A percentile compares a stretch with the other conserved stretches of the same genome.
Evolutionary conservation across 208 protist species (phyloP).

Genomic region (Acanthamoeba triangularis): DNA sequence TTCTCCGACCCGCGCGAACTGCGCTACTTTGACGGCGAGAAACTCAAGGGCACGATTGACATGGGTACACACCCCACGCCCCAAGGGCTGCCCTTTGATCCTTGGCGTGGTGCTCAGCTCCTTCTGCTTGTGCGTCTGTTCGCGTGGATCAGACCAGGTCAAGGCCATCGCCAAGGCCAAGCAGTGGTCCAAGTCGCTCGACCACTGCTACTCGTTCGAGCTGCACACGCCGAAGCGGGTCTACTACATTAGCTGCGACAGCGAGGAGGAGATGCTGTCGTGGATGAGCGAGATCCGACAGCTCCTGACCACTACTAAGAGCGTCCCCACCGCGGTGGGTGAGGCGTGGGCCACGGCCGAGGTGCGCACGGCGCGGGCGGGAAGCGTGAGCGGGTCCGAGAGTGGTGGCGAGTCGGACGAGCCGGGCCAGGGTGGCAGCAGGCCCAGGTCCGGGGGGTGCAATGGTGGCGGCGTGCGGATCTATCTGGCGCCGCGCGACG

Average conservation of each 20-base stretch:
- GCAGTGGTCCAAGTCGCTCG: constrained; percentile 19
- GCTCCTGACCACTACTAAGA: background rate
- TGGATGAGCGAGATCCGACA: constrained; percentile 46
- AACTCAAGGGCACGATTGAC: constrained; percentile 35
- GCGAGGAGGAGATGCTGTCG: constrained; percentile 56
- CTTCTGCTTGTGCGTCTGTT: background rate
- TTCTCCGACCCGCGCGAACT: background rate
- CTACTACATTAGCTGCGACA: constrained; percentile 66
- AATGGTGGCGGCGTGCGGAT: background rate
- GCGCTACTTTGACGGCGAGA: constrained; percentile 37
- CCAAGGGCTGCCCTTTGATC: too few relatives aligned
- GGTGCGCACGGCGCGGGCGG: background rate
- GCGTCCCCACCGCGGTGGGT: background rate
- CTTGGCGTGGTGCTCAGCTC: too few relatives aligned
- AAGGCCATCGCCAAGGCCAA: background rate
- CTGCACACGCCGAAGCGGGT: constrained; percentile 45
- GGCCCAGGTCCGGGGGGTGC: background rate
- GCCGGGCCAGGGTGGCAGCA: background rate
- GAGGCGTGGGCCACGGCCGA: background rate
- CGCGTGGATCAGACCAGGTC: background rate
- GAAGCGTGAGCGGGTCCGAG: constrained; percentile 4
- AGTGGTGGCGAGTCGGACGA: background rate
- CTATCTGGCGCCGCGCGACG: background rate
- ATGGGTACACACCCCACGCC: background rate
- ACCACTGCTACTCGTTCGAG: constrained; percentile 68